Base-by-base conservation (phyloP, 2,329 filamentous ascomycete genomes). In the Mycocentrospora acerina region DNA sequence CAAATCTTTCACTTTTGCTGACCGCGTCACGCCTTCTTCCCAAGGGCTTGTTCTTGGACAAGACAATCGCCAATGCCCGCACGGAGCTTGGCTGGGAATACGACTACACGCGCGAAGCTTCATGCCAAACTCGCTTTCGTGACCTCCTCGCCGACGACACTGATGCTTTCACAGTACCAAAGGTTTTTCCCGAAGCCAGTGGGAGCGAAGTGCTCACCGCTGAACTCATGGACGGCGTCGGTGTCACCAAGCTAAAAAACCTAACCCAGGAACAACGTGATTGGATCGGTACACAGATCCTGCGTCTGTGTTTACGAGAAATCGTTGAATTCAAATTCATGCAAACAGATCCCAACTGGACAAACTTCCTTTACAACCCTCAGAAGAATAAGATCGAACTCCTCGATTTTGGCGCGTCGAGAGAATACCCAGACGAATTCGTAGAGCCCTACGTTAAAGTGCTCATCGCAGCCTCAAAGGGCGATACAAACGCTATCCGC, bases 291-390 rank as follows among this genome's bases (percentile, higher is more conserved):
- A 93, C 89, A 1, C 88, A 97, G 59, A 88, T 97, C 51, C 79
- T 97, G 35, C 86, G 90, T 4, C 82, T 98, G 9, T 97, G 90
- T 63, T 78, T 97, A 26, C 85, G 90, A 42, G 93, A 97, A 71
- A 91, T 97, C 55, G 85, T 85, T 49, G 89, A 95, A 68, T 97
- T 96, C 79, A 83, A 78, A 44, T 97, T 95, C 73, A 98, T 98
- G 93, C 93, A 98, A 71, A 98, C 93, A 4, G 93, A 98, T 63
- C 93, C 93, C 27, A 98, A 98, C 74, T 98, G 93, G 93, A 97
- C 91, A 24, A 98, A 98, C 69, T 98, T 98, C 68, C 77, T 97
- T 14, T 98, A 89, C 75, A 93, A 97, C 57, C 73, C 82, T 1
- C 56, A 73, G 14, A 81, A 77, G 4, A 73, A 82, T 55, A 86